Conservation (phyloP, 2,329 filamentous ascomycete genomes). For the Verticillium zaregamsianum region DNA sequence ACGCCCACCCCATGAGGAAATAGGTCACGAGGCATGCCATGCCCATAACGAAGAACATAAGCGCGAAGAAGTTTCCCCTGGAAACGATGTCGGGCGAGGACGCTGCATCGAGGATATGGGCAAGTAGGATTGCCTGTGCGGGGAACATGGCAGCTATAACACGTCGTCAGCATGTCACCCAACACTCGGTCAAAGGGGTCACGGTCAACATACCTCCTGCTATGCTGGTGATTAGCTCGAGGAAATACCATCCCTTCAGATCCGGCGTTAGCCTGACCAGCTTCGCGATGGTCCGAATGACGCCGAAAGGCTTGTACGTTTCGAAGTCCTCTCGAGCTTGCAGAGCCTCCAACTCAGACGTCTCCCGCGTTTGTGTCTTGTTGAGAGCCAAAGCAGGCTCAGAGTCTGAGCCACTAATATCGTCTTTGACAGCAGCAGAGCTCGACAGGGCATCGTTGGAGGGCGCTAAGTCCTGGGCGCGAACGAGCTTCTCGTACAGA, state of each 20-base stretch:
- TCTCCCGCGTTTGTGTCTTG: background rate
- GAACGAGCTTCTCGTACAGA: background rate
- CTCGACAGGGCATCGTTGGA: background rate
- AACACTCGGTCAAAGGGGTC: too few relatives aligned
- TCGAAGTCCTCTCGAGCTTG: conserved; percentile 7
- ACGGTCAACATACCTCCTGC: background rate
- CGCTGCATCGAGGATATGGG: background rate
- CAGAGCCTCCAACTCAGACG: background rate
- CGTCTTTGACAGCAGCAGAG: background rate
- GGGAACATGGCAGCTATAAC: background rate
- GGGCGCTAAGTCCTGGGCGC: background rate
- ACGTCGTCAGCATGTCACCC: background rate
- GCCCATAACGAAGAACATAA: conserved; percentile 24
- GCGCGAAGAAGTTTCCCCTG: conserved; percentile 33
- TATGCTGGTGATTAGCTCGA: background rate
- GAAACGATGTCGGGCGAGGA: background rate
- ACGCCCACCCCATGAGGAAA: conserved; percentile 13
- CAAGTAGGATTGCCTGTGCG: background rate
- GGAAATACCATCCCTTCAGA: conserved; percentile 8
- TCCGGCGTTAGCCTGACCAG: conserved; percentile 7
- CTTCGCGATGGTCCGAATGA: conserved; percentile 10
- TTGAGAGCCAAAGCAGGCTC: background rate
- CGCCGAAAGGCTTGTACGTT: background rate
- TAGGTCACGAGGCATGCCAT: conserved; percentile 18
- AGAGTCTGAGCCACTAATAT: background rate